Percentiles rank a stretch among this genome's conserved stretches.
Conservation (phyloP, 2,329 filamentous ascomycete species). For the Trichoderma oligosporum region DNA sequence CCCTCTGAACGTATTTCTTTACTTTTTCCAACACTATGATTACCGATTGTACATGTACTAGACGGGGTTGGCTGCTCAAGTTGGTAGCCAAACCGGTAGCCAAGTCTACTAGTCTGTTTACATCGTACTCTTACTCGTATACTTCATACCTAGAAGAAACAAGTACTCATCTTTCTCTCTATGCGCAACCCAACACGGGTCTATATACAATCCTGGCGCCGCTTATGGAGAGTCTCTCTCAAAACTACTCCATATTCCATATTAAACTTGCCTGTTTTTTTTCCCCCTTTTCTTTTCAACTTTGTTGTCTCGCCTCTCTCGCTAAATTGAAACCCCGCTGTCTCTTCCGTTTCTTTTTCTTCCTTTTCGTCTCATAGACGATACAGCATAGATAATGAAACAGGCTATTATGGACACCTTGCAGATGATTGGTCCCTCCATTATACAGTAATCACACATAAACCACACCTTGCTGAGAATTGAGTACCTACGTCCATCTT, state of each 20-base stretch:
- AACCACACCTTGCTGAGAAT: neutral
- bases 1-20: neutral
- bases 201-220: neutral
- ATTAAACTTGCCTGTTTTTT: too few species aligned
- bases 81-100: neutral
- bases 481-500: neutral
- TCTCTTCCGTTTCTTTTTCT: constrained; percentile 15
- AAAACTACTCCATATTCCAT: neutral
- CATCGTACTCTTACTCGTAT: neutral
- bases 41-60: neutral
- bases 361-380: neutral
- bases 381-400: too few species aligned
- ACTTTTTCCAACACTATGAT: neutral
- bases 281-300: constrained; percentile 2
- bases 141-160: too few species aligned
- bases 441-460: neutral
- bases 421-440: neutral
- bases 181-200: neutral
- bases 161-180: neutral
- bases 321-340: constrained; percentile 3
- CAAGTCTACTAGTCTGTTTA: neutral
- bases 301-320: neutral
- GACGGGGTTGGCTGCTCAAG: neutral
- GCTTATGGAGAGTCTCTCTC: neutral
- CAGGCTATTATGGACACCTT: neutral